phyloP scores from a whole-genome alignment of 768 basidiomycete species.

The Lyophyllum atratum region DNA sequence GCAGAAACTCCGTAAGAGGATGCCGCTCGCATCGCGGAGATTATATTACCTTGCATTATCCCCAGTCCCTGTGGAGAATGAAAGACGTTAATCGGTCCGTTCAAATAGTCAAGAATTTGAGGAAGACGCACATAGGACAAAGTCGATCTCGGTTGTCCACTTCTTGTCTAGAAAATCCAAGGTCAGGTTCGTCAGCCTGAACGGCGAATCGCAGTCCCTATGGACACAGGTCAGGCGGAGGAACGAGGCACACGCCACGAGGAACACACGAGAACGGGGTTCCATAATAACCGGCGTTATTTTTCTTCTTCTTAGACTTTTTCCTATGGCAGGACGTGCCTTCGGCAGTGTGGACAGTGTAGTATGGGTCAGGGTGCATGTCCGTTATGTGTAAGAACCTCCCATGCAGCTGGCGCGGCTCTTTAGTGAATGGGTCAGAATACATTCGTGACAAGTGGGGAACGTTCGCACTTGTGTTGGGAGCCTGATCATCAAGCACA shows the following conservation, averaged over 20 bases:
- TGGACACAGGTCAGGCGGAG: not conserved
- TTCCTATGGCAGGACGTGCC: conserved; percentile 72
- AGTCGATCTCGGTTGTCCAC: conserved; percentile 86
- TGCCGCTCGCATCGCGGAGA: not conserved
- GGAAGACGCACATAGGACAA: conserved; percentile 72
- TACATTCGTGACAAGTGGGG: not conserved
- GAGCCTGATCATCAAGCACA: conserved; percentile 35
- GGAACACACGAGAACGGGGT: conserved; percentile 62
- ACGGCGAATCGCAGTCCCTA: conserved; percentile 83
- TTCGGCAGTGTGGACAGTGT: conserved; percentile 49
- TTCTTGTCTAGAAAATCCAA: conserved; percentile 77
- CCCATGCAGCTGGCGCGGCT: conserved; percentile 58
- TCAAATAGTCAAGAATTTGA: conserved; percentile 1
- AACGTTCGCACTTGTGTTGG: conserved; percentile 30
- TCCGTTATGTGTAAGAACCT: conserved; percentile 85
- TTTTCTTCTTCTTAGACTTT: conserved; percentile 54
- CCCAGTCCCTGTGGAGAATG: conserved; percentile 60
- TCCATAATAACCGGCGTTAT: conserved; percentile 62
- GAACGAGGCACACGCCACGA: not conserved
- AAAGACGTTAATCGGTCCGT: not conserved
- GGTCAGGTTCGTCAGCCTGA: conserved; percentile 77
- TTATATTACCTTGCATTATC: conserved; percentile 64
- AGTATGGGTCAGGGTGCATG: conserved; percentile 80
- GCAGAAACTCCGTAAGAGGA: conserved; percentile 2
- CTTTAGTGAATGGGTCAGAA: conserved; percentile 22